Percentiles rank a stretch among this genome's conserved stretches.
These are phyloP conservation scores for Tolypocladium guangdongense DNA, from an alignment of 2,329 filamentous ascomycete genomes.

Conservation along the genomic window DNA sequence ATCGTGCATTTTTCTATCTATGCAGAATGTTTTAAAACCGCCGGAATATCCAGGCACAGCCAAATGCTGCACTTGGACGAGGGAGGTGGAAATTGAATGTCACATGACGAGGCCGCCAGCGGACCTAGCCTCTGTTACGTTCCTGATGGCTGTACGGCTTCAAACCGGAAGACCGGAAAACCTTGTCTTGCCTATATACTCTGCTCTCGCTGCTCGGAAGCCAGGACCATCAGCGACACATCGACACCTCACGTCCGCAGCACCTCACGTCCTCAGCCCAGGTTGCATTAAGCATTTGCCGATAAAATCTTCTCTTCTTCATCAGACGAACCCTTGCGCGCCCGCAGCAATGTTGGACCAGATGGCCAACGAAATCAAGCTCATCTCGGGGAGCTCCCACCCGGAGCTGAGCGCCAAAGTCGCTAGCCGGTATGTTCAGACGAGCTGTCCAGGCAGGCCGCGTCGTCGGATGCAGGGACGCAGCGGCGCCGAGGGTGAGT, in stretches of 20 bases:
- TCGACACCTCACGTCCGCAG: background rate
- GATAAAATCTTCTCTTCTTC: constrained; percentile 1
- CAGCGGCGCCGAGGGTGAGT: background rate
- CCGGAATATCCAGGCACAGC: background rate
- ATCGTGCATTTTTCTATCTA: background rate
- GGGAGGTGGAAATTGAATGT: background rate
- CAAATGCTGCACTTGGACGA: background rate
- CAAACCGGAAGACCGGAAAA: background rate
- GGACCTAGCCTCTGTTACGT: background rate
- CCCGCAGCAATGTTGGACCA: constrained; percentile 23
- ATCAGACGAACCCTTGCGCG: background rate
- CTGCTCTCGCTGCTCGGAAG: background rate
- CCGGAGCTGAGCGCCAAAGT: constrained; percentile 35
- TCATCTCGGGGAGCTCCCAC: constrained; percentile 39
- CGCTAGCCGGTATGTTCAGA: constrained; percentile 27
- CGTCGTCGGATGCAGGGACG: background rate
- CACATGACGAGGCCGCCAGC: constrained; percentile 1
- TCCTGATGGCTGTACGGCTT: background rate
- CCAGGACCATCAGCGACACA: background rate
- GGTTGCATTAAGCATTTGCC: background rate
- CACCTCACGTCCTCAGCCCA: background rate
- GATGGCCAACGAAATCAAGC: constrained; percentile 44
- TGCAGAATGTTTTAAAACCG: background rate
- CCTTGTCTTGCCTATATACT: background rate
- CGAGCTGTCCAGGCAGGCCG: background rate